These are phyloP conservation scores for Musa schizocarpa DNA, from an alignment of 176 grass and related monocot genomes.

Conservation along the genomic window DNA sequence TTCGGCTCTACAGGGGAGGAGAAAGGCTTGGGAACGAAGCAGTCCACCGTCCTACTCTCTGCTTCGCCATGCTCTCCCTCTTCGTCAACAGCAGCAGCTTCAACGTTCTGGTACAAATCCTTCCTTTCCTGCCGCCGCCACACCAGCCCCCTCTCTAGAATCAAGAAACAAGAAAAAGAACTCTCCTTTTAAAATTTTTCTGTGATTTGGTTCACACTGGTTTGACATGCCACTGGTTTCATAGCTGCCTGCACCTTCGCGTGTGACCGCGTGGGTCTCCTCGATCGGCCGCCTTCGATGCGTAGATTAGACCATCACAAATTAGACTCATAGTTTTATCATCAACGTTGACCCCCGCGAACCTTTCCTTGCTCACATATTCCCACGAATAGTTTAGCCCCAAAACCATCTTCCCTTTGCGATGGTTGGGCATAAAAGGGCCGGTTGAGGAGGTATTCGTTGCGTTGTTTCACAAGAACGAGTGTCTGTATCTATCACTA, in stretches of 20 bases:
- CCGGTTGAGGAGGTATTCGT: neutral
- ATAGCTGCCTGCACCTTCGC: neutral
- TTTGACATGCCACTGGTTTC: neutral
- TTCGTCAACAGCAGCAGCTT: neutral
- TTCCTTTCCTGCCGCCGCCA: neutral
- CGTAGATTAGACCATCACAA: neutral
- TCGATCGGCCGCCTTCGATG: neutral
- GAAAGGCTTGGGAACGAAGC: neutral
- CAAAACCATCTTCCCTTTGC: neutral
- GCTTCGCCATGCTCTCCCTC: neutral
- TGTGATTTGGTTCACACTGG: neutral
- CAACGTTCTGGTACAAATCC: neutral
- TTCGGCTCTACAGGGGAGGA: neutral
- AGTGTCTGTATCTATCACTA: neutral
- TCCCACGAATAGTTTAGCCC: no score
- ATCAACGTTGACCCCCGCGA: neutral
- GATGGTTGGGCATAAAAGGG: neutral
- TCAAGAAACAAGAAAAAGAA: no score
- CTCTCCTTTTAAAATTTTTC: neutral
- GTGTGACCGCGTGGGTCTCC: neutral
- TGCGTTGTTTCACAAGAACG: neutral
- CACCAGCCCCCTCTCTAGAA: neutral
- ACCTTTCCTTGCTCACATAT: neutral
- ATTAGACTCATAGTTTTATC: neutral
- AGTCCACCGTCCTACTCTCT: no score